Percentiles rank a stretch among this genome's conserved stretches.
Evolutionary conservation across 768 basidiomycete species (phyloP).

Genomic region (Podaxis sp.): DNA sequence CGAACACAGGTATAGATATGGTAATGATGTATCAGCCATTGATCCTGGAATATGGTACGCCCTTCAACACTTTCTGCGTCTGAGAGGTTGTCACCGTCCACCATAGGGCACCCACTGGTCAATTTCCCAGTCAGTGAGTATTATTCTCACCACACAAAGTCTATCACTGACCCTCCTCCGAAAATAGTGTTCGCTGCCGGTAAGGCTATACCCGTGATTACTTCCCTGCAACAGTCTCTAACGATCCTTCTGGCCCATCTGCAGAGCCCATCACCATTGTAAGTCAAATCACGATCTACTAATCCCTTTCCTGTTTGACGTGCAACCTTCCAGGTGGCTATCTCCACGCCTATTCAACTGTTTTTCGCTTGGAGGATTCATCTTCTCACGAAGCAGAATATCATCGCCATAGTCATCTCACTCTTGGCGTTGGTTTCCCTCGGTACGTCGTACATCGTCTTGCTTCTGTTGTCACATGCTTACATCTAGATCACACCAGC

Average conservation of each 20-base stretch:
- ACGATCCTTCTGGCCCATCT: background rate
- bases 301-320: background rate
- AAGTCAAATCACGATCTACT: slow-evolving; percentile 3
- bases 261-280: slow-evolving; percentile 34
- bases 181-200: slow-evolving; percentile 29
- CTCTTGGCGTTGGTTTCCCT: slow-evolving; percentile 34
- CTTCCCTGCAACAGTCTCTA: no score
- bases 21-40: slow-evolving; percentile 47
- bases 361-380: slow-evolving; percentile 45
- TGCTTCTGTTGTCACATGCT: background rate
- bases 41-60: slow-evolving; percentile 33
- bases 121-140: slow-evolving; percentile 30
- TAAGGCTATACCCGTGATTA: slow-evolving; percentile 11
- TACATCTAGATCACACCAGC: slow-evolving; percentile 19
- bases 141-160: background rate
- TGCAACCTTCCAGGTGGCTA: slow-evolving; percentile 28
- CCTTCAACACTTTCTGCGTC: slow-evolving; percentile 9
- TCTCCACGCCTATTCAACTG: slow-evolving; percentile 47
- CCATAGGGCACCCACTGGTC: slow-evolving; percentile 29
- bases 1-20: slow-evolving; percentile 44
- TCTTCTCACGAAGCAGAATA: slow-evolving; percentile 36
- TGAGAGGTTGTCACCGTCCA: background rate
- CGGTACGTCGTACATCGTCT: slow-evolving; percentile 21
- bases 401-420: slow-evolving; percentile 30
- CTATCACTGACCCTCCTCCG: background rate